phyloP scores from a whole-genome alignment of 768 basidiomycete genomes.

The Podaxis sp. region DNA sequence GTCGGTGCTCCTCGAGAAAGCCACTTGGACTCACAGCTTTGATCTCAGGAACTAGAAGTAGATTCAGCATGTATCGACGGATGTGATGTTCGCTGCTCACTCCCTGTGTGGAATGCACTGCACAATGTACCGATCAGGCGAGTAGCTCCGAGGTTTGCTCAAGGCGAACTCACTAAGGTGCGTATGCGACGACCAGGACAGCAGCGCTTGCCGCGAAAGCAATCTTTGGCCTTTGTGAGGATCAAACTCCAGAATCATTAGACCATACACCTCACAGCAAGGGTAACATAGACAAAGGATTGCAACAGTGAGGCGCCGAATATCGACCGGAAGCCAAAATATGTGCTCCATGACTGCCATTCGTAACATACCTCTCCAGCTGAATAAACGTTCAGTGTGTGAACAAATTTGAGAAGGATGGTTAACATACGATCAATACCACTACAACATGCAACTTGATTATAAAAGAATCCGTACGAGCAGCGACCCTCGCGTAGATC shows the following conservation, averaged over 20 bases:
- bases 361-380: slow-evolving; percentile 64
- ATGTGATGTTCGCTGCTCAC: slow-evolving; percentile 35
- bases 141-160: background rate
- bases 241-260: background rate
- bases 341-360: slow-evolving; percentile 69
- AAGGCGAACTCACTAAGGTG: slow-evolving; percentile 54
- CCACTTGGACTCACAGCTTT: slow-evolving; percentile 52
- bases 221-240: slow-evolving; percentile 33
- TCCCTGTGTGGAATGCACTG: slow-evolving; percentile 78
- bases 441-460: slow-evolving; percentile 66
- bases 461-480: slow-evolving; percentile 66
- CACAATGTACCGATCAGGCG: slow-evolving; percentile 7
- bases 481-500: slow-evolving; percentile 70
- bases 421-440: slow-evolving; percentile 51
- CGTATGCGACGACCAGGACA: slow-evolving; percentile 57
- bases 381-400: slow-evolving; percentile 19
- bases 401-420: background rate
- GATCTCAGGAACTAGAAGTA: slow-evolving; percentile 64
- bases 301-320: slow-evolving; percentile 62
- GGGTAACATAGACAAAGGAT: slow-evolving; percentile 55
- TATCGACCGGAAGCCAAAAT: slow-evolving; percentile 46
- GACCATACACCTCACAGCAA: slow-evolving; percentile 45
- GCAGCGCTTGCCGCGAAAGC: slow-evolving; percentile 62
- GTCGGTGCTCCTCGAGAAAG: background rate
- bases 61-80: background rate